These are phyloP conservation scores for Apium graveolens DNA, from an alignment of 129 eudicot genomes.

Conservation along the genomic window DNA sequence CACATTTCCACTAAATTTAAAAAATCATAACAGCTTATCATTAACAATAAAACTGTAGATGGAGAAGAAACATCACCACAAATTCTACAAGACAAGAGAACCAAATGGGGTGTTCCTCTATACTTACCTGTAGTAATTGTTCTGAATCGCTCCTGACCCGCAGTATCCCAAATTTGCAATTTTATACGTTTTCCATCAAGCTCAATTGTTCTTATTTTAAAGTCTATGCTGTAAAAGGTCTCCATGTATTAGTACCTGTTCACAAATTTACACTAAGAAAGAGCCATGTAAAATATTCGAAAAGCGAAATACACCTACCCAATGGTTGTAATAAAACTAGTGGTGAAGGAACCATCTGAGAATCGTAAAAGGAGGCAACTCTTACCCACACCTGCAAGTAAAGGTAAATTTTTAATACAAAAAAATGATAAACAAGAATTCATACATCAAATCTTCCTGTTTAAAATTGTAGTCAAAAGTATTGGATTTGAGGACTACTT, in stretches of 20 bases:
- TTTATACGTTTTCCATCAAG: conserved; percentile 93
- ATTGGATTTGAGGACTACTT: neutral
- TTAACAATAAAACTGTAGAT: neutral
- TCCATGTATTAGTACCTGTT: neutral
- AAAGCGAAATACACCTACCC: conserved; percentile 52
- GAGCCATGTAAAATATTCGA: neutral
- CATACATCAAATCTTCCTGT: neutral
- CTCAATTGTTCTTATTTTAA: conserved; percentile 94
- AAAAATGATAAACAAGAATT: neutral
- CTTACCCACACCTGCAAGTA: conserved; percentile 91
- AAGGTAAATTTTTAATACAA: neutral
- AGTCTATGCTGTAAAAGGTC: conserved; percentile 64
- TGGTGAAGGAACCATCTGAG: conserved; percentile 99
- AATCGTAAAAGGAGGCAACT: conserved; percentile 99
- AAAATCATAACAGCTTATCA: neutral
- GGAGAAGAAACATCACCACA: neutral
- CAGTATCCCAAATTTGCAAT: conserved; percentile 98
- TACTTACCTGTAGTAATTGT: conserved; percentile 85
- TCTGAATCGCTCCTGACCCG: conserved; percentile 97
- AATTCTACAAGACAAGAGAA: neutral
- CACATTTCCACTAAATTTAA: neutral
- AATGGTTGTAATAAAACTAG: conserved; percentile 94
- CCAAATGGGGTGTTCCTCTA: neutral
- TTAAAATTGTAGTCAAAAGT: neutral
- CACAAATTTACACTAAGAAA: neutral